Conservation (phyloP, 164 flowering plant genomes). For the Hamamelis virginiana region DNA sequence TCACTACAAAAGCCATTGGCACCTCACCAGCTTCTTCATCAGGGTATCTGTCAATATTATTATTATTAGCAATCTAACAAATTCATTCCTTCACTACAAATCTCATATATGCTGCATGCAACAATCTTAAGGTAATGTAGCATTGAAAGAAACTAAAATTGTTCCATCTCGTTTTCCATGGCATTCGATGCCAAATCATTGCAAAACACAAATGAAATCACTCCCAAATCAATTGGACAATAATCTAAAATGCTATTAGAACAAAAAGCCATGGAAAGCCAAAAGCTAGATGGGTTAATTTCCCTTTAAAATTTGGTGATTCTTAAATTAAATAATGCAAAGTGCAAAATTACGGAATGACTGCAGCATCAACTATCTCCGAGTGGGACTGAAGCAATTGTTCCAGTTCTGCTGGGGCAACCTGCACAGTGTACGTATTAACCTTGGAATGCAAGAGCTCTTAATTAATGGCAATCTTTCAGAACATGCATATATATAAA, state of each 20-base stretch:
- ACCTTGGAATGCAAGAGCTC: neutral
- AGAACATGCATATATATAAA: neutral
- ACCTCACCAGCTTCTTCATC: constrained; percentile 41
- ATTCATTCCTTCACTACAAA: neutral
- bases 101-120: too few species aligned
- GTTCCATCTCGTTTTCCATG: too few species aligned
- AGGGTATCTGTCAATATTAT: constrained; percentile 21
- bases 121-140: too few species aligned
- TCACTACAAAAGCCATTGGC: constrained; percentile 42
- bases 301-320: too few species aligned
- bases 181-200: too few species aligned
- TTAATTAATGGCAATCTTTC: too few species aligned
- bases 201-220: too few species aligned
- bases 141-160: too few species aligned
- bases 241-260: too few species aligned
- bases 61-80: neutral
- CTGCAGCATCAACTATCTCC: constrained; percentile 57
- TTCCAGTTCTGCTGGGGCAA: constrained; percentile 68
- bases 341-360: constrained; percentile 39
- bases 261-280: too few species aligned
- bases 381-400: constrained; percentile 52
- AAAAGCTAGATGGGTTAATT: too few species aligned
- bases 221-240: too few species aligned
- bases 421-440: constrained; percentile 24
- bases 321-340: neutral